Percentiles rank a stretch among this genome's conserved stretches.
Conservation (phyloP, 2,329 filamentous ascomycete genomes). For the Ophiostoma himal-ulmi region DNA sequence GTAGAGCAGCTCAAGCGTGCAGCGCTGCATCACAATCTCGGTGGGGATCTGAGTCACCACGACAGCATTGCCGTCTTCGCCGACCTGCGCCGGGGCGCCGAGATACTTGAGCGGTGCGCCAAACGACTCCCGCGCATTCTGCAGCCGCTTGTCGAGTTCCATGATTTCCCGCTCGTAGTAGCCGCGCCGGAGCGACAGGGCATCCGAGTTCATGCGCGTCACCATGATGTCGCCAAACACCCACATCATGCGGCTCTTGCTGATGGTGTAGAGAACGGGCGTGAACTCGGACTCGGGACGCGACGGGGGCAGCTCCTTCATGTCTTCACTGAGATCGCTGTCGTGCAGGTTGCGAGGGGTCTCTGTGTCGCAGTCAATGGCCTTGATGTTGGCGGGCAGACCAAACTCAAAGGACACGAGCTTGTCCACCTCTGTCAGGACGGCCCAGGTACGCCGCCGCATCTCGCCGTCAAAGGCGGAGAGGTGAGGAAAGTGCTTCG, state of each 20-base stretch:
- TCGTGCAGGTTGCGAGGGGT: conserved; percentile 44
- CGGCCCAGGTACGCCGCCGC: conserved; percentile 44
- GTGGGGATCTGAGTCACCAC: conserved; percentile 17
- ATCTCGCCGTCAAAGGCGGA: conserved; percentile 48
- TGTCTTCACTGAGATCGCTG: conserved; percentile 47
- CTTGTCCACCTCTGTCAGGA: conserved; percentile 43
- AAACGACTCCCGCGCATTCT: conserved; percentile 16
- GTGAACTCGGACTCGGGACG: conserved; percentile 41
- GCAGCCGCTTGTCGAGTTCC: conserved; percentile 27
- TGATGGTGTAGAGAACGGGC: conserved; percentile 29
- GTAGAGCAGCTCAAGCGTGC: conserved; percentile 29
- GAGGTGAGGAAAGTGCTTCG: conserved; percentile 38
- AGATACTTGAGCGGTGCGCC: conserved; percentile 17
- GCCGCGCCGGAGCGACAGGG: not conserved
- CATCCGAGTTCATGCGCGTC: not conserved
- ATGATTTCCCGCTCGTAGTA: conserved; percentile 23
- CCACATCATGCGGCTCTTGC: conserved; percentile 26
- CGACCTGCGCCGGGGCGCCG: not conserved
- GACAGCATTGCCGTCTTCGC: not conserved
- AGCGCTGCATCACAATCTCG: conserved; percentile 30
- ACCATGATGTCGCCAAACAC: conserved; percentile 26
- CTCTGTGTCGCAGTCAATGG: conserved; percentile 42
- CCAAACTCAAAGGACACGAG: conserved; percentile 49
- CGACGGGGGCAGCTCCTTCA: conserved; percentile 38
- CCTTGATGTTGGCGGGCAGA: conserved; percentile 45